Base-by-base conservation (phyloP, 345 rosid species). In the Arabidopsis suecica region DNA sequence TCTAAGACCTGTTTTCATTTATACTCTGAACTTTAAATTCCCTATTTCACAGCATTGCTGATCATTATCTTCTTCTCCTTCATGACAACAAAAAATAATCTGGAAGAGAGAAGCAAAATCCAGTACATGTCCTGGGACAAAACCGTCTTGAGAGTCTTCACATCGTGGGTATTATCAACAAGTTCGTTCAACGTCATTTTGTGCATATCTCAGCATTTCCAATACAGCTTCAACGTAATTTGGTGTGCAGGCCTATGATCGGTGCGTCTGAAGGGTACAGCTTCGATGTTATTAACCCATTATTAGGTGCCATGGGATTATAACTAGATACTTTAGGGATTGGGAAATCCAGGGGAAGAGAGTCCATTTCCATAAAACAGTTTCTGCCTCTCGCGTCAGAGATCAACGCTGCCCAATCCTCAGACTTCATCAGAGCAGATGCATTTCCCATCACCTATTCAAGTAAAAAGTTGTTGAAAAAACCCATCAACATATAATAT, bases 391-490 rank as follows among this genome's bases (percentile, higher is more conserved):
- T 89, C 9, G 96, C 93, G 76, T 91, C 97, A 44, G 79, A 18
- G 69, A 91, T 83, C 49, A 91, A 66, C 38, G 91, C 89, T 71
- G 89, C 90, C 97, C 97, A 91, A 62, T 91, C 97, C 10, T 91
- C 97, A 61, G 96, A 91, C 61, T 86, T 79, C 74, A 80, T 69
- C 57, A 91, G 78, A 53, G 97, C 88, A 80, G 76, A 84, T 9
- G 93, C 97, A 76, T 91, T 91, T n/a, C 96, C 97, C 90, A 89
- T 83, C 41, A 91, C 86, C 97, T 91, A 88, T 74, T 65, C 61
- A 65, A 71, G 34, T 37, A 74, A 72, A 32, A 0, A 42, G 37
- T 48, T 6, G 14, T 14, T 30, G n/a, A 7, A 32, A 5, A 12
- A 56, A 32, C 32, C 28, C 40, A 14, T 13, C 18, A 30, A 64